Evolutionary conservation across 192 early-diverging fungal species (phyloP).

Genomic region (Oehlia diaphana): DNA sequence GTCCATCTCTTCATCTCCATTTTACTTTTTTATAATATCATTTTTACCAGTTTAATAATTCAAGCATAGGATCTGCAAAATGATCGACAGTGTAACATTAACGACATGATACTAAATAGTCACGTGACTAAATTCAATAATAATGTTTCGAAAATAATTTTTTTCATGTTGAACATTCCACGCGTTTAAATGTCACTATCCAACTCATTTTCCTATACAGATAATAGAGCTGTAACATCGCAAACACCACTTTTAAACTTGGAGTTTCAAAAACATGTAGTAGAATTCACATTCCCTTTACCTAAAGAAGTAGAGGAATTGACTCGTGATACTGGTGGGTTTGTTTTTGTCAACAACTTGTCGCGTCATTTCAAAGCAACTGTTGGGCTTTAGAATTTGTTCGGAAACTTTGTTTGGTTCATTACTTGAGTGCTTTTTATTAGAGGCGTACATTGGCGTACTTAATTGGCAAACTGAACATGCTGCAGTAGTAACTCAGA

Average conservation of each 20-base stretch:
- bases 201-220: background rate
- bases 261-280: background rate
- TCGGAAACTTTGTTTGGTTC: background rate
- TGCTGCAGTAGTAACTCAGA: background rate
- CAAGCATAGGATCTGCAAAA: no score
- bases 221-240: background rate
- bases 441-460: slow-evolving; percentile 2
- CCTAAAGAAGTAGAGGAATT: slow-evolving; percentile 1
- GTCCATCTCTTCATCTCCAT: no score
- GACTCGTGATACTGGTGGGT: background rate
- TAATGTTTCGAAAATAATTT: no score
- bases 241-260: background rate
- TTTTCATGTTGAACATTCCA: background rate
- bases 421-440: background rate
- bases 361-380: background rate
- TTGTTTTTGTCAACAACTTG: background rate
- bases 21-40: no score
- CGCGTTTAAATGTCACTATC: background rate
- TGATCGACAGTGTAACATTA: no score
- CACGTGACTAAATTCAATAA: no score
- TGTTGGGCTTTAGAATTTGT: background rate
- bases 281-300: background rate
- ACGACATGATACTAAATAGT: no score
- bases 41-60: no score
- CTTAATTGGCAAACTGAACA: slow-evolving; percentile 2